Evolutionary conservation across 2,329 filamentous ascomycete genomes (phyloP).

Genomic region (Madurella mycetomatis): DNA sequence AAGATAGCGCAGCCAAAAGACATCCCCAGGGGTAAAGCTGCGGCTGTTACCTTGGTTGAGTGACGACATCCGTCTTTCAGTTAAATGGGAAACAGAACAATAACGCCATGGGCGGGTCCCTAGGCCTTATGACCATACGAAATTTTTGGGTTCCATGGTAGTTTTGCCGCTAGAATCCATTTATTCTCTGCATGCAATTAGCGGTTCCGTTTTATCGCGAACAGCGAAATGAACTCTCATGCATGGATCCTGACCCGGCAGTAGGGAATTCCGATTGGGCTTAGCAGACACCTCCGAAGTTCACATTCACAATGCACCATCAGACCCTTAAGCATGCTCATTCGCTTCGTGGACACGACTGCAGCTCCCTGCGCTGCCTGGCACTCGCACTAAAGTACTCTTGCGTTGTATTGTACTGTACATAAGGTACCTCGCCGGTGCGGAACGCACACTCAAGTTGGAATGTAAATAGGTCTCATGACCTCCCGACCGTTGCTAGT

Average conservation of each 20-base stretch:
- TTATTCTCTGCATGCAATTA: background rate
- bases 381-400: background rate
- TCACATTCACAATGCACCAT: background rate
- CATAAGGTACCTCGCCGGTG: constrained; percentile 9
- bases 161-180: no score
- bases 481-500: constrained; percentile 22
- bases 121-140: background rate
- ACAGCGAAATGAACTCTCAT: background rate
- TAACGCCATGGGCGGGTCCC: background rate
- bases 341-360: no score
- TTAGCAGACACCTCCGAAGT: background rate
- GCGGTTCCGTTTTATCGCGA: no score
- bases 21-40: background rate
- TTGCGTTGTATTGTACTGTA: background rate
- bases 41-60: background rate
- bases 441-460: constrained; percentile 17
- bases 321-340: no score
- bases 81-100: background rate
- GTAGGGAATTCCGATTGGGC: background rate
- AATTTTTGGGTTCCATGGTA: background rate
- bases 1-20: background rate
- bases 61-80: background rate
- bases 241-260: background rate
- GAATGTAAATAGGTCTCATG: constrained; percentile 26
- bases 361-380: background rate